Conservation (phyloP, 1,284 basidiomycete species). For the Phlebopus sp. region DNA sequence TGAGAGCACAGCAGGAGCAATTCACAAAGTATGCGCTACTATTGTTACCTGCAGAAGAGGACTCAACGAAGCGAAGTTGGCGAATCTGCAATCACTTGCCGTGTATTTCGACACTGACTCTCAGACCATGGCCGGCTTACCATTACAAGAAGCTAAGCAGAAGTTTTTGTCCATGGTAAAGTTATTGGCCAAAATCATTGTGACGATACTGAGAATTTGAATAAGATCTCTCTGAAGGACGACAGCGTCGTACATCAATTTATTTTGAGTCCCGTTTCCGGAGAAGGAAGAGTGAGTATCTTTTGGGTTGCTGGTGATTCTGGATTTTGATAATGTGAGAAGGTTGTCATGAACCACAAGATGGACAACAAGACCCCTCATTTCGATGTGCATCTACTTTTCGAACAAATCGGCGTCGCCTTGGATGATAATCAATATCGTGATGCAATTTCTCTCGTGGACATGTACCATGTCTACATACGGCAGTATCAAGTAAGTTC, state of each 20-base stretch:
- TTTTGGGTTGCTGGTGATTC: not conserved
- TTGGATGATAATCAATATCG: conserved; percentile 96
- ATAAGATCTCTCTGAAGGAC: conserved; percentile 64
- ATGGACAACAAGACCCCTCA: conserved; percentile 74
- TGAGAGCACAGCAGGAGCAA: conserved; percentile 82
- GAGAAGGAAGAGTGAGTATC: conserved; percentile 78
- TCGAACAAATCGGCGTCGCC: conserved; percentile 92
- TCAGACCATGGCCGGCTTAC: conserved; percentile 72
- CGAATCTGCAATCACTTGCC: conserved; percentile 84
- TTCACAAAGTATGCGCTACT: conserved; percentile 73
- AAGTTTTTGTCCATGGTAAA: conserved; percentile 78
- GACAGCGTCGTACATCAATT: conserved; percentile 79
- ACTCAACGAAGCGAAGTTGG: conserved; percentile 53
- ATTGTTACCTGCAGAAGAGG: conserved; percentile 1
- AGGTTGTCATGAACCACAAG: conserved; percentile 85
- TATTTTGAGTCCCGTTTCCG: conserved; percentile 94
- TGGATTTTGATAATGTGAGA: conserved; percentile 8
- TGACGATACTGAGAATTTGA: conserved; percentile 8
- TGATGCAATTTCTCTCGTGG: conserved; percentile 89
- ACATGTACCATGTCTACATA: conserved; percentile 97
- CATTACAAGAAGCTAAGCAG: conserved; percentile 67
- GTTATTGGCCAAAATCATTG: not conserved
- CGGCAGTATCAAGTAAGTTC: conserved; percentile 78
- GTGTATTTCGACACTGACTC: conserved; percentile 97
- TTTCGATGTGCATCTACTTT: conserved; percentile 87